These are phyloP conservation scores for Anthoceros angustus DNA, from an alignment of 225 moss, liverwort and hornwort species.

Conservation along the genomic window DNA sequence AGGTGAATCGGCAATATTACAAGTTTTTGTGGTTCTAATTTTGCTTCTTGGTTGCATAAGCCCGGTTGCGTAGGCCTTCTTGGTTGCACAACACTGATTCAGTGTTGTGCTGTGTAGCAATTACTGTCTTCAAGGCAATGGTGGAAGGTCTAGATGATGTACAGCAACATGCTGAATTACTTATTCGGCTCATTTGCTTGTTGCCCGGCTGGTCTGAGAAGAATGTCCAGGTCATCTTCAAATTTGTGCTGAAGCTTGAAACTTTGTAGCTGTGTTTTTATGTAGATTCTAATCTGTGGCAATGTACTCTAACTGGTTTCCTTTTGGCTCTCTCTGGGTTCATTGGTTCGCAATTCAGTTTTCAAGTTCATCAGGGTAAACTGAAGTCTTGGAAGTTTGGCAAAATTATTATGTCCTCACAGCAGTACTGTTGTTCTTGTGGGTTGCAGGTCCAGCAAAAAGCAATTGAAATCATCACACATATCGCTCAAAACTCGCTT, in stretches of 20 bases:
- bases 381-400: background rate
- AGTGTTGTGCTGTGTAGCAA: slow-evolving; percentile 11
- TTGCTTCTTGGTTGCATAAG: slow-evolving; percentile 15
- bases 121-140: slow-evolving; percentile 34
- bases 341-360: background rate
- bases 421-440: background rate
- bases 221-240: slow-evolving; percentile 50
- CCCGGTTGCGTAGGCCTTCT: too few species aligned
- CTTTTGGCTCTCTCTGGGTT: background rate
- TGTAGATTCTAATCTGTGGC: background rate
- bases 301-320: background rate
- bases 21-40: slow-evolving; percentile 11
- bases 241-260: background rate
- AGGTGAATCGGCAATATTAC: slow-evolving; percentile 44
- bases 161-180: slow-evolving; percentile 40
- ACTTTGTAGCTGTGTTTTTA: background rate
- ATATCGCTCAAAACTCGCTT: slow-evolving; percentile 42
- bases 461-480: slow-evolving; percentile 58
- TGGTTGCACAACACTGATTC: slow-evolving; percentile 17
- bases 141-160: slow-evolving; percentile 34
- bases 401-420: background rate
- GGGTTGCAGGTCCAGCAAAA: slow-evolving; percentile 64
- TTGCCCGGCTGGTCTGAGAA: slow-evolving; percentile 97
- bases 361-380: too few species aligned
- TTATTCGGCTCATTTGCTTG: slow-evolving; percentile 64